phyloP scores from a whole-genome alignment of 2,329 filamentous ascomycete species.

The Beauveria brongniartii region DNA sequence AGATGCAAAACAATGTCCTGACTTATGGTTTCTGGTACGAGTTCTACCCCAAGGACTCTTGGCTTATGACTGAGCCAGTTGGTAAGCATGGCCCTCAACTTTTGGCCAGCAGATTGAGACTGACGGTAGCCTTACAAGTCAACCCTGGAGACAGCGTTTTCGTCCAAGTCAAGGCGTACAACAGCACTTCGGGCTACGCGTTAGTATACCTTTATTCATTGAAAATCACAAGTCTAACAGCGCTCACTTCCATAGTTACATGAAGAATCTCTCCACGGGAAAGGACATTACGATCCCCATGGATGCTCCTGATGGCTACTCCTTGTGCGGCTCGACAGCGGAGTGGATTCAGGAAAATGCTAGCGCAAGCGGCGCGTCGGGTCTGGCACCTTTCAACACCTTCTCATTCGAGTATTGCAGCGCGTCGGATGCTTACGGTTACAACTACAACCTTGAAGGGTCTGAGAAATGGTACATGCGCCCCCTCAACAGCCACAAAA shows the following conservation, averaged over 20 bases:
- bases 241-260: neutral
- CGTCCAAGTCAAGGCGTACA: neutral
- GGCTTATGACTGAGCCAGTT: neutral
- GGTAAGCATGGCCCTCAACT: neutral
- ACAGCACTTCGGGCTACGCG: neutral
- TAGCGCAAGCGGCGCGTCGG: neutral
- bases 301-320: neutral
- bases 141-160: neutral
- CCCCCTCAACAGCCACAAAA: neutral
- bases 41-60: neutral
- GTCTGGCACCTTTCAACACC: neutral
- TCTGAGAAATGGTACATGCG: neutral
- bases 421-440: neutral
- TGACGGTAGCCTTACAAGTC: neutral
- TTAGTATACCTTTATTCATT: neutral
- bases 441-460: neutral
- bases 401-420: neutral
- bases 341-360: neutral
- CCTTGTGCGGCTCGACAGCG: neutral
- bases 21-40: conserved; percentile 2
- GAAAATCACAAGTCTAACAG: neutral
- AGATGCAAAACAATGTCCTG: neutral
- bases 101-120: too few relatives aligned
- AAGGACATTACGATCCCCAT: neutral
- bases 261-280: neutral